Percentiles rank a stretch among this genome's conserved stretches.
phyloP scores from a whole-genome alignment of 176 grass and related monocot species.

The Guadua angustifolia region DNA sequence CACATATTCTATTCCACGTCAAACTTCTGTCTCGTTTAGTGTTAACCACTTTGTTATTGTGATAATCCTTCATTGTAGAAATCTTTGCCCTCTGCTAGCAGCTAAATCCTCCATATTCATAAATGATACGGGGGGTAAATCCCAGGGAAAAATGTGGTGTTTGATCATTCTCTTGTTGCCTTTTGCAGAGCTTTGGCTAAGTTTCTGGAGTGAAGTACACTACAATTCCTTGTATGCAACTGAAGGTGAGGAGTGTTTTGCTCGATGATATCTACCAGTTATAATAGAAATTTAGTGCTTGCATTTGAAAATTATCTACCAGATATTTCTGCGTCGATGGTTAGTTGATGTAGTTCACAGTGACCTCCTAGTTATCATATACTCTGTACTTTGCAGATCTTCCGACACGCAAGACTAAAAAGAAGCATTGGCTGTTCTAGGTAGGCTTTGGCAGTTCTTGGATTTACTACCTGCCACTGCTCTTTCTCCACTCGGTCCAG shows the following conservation, averaged over 20 bases:
- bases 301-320: constrained; percentile 7
- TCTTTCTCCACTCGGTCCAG: constrained; percentile 19
- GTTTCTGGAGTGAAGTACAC: constrained; percentile 99
- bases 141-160: not conserved
- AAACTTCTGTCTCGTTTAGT: constrained; percentile 3
- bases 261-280: not conserved
- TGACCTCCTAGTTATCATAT: constrained; percentile 18
- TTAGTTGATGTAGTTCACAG: not conserved
- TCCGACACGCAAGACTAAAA: constrained; percentile 68
- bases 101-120: not conserved
- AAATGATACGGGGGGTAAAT: not conserved
- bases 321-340: not conserved
- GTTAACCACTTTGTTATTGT: not conserved
- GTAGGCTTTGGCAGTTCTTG: constrained; percentile 22
- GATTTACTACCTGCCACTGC: not conserved
- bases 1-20: not conserved
- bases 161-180: constrained; percentile 27
- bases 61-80: constrained; percentile 24
- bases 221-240: constrained; percentile 95
- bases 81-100: not conserved
- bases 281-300: not conserved
- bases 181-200: constrained; percentile 93
- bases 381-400: constrained; percentile 64
- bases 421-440: constrained; percentile 95
- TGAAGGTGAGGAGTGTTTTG: constrained; percentile 67